Percentiles rank a stretch among this genome's conserved stretches.
phyloP scores from a whole-genome alignment of 345 rosid species.

The Populus alba region DNA sequence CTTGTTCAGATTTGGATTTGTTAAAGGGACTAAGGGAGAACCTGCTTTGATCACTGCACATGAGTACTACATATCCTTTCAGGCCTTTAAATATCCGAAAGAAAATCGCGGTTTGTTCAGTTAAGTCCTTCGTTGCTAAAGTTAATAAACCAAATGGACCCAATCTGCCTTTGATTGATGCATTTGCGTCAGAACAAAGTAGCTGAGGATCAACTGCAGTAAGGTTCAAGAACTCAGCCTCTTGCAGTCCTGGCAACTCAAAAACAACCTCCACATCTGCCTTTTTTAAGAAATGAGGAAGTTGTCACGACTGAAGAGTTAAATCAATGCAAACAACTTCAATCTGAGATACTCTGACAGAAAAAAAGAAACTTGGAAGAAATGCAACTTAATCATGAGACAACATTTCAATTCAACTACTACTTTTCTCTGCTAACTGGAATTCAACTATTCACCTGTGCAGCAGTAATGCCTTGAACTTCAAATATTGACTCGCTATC shows the following conservation, averaged over 20 bases:
- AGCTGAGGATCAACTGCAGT: slow-evolving; percentile 36
- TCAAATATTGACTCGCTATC: slow-evolving; percentile 35
- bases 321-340: not conserved
- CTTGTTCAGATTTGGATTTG: not conserved
- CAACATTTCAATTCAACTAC: not conserved
- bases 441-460: slow-evolving; percentile 9
- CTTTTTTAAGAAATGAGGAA: slow-evolving; percentile 22
- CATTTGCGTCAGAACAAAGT: slow-evolving; percentile 33
- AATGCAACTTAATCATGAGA: not conserved
- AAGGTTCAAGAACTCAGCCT: slow-evolving; percentile 33
- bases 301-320: not conserved
- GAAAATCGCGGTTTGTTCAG: slow-evolving; percentile 60
- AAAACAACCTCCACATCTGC: slow-evolving; percentile 58
- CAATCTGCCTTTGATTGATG: slow-evolving; percentile 31
- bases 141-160: slow-evolving; percentile 69
- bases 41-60: slow-evolving; percentile 63
- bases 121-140: slow-evolving; percentile 50
- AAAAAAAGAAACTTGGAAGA: not conserved
- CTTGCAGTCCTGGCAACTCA: slow-evolving; percentile 31
- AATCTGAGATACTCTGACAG: not conserved
- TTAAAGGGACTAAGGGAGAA: not conserved
- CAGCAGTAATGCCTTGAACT: slow-evolving; percentile 46
- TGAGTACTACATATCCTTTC: slow-evolving; percentile 39
- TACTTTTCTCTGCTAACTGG: not conserved
- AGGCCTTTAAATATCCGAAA: slow-evolving; percentile 47